These are phyloP conservation scores for Oligophagozyma castellii DNA, from an alignment of 1,139 yeast species.

Conservation along the genomic window DNA sequence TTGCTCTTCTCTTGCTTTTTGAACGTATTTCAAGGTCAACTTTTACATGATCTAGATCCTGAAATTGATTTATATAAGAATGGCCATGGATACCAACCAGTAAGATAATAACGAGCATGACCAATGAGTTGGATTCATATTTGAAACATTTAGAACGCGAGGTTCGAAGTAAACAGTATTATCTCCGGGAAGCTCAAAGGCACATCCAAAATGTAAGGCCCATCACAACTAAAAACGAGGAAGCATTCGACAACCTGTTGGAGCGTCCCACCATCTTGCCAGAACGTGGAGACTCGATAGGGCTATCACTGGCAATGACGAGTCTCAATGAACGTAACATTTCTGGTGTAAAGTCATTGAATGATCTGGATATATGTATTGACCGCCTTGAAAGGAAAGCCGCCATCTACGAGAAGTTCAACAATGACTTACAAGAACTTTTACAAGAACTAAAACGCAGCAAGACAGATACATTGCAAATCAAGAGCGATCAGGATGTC, in stretches of 20 bases:
- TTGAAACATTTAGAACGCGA: slow-evolving; percentile 14
- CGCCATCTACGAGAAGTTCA: slow-evolving; percentile 8
- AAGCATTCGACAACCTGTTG: slow-evolving; percentile 7
- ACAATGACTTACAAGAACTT: slow-evolving; percentile 6
- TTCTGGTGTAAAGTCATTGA: slow-evolving; percentile 2
- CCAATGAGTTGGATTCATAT: slow-evolving; percentile 13
- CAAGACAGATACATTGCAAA: too few species aligned
- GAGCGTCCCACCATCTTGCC: slow-evolving; percentile 17
- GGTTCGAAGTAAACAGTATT: slow-evolving; percentile 16
- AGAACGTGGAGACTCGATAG: slow-evolving; percentile 23
- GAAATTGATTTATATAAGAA: too few species aligned
- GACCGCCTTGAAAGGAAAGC: slow-evolving; percentile 4
- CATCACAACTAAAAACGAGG: not conserved
- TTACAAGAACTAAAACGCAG: not conserved
- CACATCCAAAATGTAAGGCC: slow-evolving; percentile 8
- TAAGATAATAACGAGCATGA: too few species aligned
- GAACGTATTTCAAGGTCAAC: too few species aligned
- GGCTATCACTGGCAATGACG: slow-evolving; percentile 13
- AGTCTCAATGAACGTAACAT: slow-evolving; percentile 2
- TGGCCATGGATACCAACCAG: too few species aligned
- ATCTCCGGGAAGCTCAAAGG: slow-evolving; percentile 14
- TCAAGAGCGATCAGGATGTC: too few species aligned
- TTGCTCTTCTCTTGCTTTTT: too few species aligned
- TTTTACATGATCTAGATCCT: too few species aligned
- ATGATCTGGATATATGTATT: not conserved